Conservation (phyloP, 176 grass and related monocot genomes). For the Eragrostis nindensis region DNA sequence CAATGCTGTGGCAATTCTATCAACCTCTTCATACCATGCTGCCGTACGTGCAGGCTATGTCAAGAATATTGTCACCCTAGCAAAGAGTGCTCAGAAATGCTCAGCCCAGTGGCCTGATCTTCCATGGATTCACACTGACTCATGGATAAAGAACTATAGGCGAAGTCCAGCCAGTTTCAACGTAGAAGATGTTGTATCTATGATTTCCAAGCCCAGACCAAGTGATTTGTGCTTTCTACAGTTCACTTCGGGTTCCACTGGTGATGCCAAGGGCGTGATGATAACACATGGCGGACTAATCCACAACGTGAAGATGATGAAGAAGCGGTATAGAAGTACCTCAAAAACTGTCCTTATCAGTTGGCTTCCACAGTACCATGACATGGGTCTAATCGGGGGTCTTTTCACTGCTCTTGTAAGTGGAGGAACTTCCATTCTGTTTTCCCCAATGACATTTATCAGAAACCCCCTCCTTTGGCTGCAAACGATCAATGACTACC, state of each 20-base stretch:
- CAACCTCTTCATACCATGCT: conserved; percentile 74
- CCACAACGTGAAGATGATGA: conserved; percentile 83
- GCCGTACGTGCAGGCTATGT: conserved; percentile 71
- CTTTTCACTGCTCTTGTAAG: conserved; percentile 81
- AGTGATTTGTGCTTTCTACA: conserved; percentile 77
- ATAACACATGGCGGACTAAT: conserved; percentile 77
- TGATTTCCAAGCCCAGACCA: conserved; percentile 35
- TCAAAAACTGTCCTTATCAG: conserved; percentile 72
- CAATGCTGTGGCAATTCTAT: conserved; percentile 64
- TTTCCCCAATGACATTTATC: conserved; percentile 81
- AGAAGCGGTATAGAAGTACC: conserved; percentile 62
- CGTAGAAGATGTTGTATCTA: conserved; percentile 30
- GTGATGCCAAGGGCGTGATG: conserved; percentile 83
- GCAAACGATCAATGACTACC: conserved; percentile 60
- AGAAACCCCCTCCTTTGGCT: conserved; percentile 79
- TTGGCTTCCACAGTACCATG: conserved; percentile 91
- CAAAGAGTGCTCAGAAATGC: conserved; percentile 47
- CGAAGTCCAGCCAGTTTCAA: conserved; percentile 43
- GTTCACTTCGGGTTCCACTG: conserved; percentile 81
- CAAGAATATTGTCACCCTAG: conserved; percentile 57
- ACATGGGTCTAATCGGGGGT: conserved; percentile 79
- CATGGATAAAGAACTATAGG: conserved; percentile 63
- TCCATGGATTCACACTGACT: conserved; percentile 71
- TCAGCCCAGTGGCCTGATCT: conserved; percentile 66
- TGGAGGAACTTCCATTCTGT: conserved; percentile 71